These are phyloP conservation scores for Guillardia theta DNA, from an alignment of 78 protist genomes.

Conservation along the genomic window DNA sequence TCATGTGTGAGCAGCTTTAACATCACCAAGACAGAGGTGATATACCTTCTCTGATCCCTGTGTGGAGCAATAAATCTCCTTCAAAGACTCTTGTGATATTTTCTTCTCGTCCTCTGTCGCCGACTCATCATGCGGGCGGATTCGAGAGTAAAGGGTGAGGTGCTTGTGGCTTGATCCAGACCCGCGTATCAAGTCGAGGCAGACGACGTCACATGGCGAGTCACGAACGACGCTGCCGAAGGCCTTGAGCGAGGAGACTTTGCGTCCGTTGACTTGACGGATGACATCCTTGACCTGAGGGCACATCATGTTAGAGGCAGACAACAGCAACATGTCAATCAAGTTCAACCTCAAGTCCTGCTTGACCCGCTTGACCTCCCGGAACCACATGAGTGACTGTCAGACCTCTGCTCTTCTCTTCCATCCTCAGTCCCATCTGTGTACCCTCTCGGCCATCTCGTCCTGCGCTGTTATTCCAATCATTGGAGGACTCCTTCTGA, in stretches of 20 bases:
- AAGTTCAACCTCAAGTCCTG: not conserved
- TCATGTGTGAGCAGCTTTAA: too few species aligned
- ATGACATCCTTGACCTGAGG: constrained; percentile 5
- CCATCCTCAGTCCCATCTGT: not conserved
- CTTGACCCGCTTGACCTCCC: not conserved
- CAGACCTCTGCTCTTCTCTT: not conserved
- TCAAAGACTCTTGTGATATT: not conserved
- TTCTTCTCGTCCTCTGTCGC: not conserved
- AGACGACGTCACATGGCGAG: not conserved
- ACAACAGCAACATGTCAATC: not conserved
- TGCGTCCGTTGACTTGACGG: not conserved
- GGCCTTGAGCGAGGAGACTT: not conserved
- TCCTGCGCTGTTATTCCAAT: not conserved
- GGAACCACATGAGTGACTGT: not conserved
- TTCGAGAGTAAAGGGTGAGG: not conserved
- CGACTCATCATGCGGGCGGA: not conserved
- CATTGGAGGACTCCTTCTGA: too few species aligned
- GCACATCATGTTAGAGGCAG: not conserved
- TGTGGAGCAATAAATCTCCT: too few species aligned
- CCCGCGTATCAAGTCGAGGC: not conserved
- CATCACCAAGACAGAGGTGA: too few species aligned
- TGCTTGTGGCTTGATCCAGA: not conserved
- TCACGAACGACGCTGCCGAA: not conserved
- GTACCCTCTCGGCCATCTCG: not conserved
- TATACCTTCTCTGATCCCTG: too few species aligned